Evolutionary conservation across 345 rosid species (phyloP), one percentile per base, ranked within the genome.

Genomic region (Ceriops tagal): DNA sequence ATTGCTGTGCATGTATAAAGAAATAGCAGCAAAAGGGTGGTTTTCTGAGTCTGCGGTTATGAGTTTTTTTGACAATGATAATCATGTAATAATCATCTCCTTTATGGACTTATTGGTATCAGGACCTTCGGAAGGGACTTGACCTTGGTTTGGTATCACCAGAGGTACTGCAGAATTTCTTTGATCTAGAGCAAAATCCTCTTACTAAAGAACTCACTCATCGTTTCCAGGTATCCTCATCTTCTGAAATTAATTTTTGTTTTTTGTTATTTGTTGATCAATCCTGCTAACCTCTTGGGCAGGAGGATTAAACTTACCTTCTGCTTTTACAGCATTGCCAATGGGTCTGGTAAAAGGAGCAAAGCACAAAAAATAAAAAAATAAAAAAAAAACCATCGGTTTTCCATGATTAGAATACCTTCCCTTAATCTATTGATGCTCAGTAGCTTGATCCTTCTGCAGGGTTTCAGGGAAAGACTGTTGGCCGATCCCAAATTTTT

Each of bases 91-190:
- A 43, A 16, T 46, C 32, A 20, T 24, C 22, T 58, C 21, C 32
- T n/a, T 35, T 10, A 43, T 5, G 8, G 8, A 22, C 1, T 13
- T 8, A 7, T 34, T 32, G 20, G 73, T 77, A 21, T 52, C 91
- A 93, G 98, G 98, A 93, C 77, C 88, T 93, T 72, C 98, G 87
- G 72, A 84, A 87, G 65, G 98, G 98, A 68, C 88, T 93, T 78
- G 98, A 90, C 76, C 98, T 90, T 82, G 98, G 97, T 57, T 68
- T 93, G 60, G 90, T 93, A 75, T 93, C 97, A 52, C 97, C 98
- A 49, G 97, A 93, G 77, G 96, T 85, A 31, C 88, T 93, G 72
- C 97, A 93, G 82, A 93, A 87, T 78, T 89, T 93, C 82, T 89
- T 93, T 69, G 93, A 89, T 80, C 78, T 92, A 70, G 96, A 92